These are phyloP conservation scores for Melocanna baccifera DNA, from an alignment of 176 grass and related monocot species.

Conservation along the genomic window DNA sequence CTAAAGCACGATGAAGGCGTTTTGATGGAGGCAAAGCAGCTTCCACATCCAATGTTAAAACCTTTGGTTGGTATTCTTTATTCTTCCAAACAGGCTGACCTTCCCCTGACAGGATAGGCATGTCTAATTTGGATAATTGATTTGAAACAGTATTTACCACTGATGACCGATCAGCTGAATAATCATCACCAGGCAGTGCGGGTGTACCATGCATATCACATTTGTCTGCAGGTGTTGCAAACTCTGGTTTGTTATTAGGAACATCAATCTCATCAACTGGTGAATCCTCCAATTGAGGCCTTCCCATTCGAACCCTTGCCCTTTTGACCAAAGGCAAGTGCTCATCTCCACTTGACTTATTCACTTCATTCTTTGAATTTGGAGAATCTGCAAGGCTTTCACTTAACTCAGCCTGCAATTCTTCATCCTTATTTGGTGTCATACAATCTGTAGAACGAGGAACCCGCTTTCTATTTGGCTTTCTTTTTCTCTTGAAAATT, in stretches of 20 bases:
- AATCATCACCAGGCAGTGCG: slow-evolving; percentile 21
- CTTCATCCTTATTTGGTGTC: slow-evolving; percentile 33
- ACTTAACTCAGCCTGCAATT: slow-evolving; percentile 38
- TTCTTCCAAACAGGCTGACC: slow-evolving; percentile 51
- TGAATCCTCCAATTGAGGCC: slow-evolving; percentile 48
- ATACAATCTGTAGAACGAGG: slow-evolving; percentile 29
- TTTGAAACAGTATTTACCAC: slow-evolving; percentile 34
- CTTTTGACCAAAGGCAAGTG: slow-evolving; percentile 97
- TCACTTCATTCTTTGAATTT: slow-evolving; percentile 60
- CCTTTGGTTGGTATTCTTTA: slow-evolving; percentile 55
- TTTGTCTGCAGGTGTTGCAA: slow-evolving; percentile 10
- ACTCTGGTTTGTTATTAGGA: slow-evolving; percentile 29
- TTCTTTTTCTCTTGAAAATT: slow-evolving; percentile 70
- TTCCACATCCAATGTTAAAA: slow-evolving; percentile 76
- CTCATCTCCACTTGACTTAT: slow-evolving; percentile 85
- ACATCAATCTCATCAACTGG: slow-evolving; percentile 24
- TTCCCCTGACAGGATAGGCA: slow-evolving; percentile 28
- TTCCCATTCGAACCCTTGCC: slow-evolving; percentile 93
- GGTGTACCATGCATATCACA: slow-evolving; percentile 15
- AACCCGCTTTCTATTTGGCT: slow-evolving; percentile 43
- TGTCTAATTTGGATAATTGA: slow-evolving; percentile 25
- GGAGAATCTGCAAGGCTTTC: slow-evolving; percentile 46
- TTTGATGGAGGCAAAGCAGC: slow-evolving; percentile 98
- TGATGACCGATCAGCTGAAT: not conserved
- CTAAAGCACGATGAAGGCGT: slow-evolving; percentile 94